Evolutionary conservation across 169 alveolate species (phyloP).

Genomic region (Babesia sp.): DNA sequence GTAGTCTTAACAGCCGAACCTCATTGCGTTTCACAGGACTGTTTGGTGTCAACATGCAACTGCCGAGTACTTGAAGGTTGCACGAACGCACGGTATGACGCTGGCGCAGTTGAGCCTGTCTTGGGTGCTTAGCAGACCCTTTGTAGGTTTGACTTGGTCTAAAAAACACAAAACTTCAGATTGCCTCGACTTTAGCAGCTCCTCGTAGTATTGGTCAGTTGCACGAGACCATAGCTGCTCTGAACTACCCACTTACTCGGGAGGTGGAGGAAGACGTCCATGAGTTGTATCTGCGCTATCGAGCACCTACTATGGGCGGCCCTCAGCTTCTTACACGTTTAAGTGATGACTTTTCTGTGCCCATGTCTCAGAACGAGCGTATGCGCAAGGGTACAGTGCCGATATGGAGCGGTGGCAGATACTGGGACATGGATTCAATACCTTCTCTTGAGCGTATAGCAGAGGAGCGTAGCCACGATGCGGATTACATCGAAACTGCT

Average conservation of each 20-base stretch:
- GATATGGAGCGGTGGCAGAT: slow-evolving; percentile 85
- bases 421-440: slow-evolving; percentile 76
- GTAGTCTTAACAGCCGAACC: background rate
- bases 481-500: slow-evolving; percentile 9
- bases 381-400: slow-evolving; percentile 76
- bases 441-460: slow-evolving; percentile 59
- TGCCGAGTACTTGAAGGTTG: slow-evolving; percentile 79
- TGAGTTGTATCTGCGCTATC: slow-evolving; percentile 77
- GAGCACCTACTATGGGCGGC: slow-evolving; percentile 87
- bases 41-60: slow-evolving; percentile 84
- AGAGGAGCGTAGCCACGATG: slow-evolving; percentile 14
- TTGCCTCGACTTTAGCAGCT: slow-evolving; percentile 76
- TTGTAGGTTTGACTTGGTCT: slow-evolving; percentile 51
- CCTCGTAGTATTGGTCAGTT: slow-evolving; percentile 84
- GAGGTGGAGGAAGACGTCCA: slow-evolving; percentile 74
- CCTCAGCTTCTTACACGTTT: slow-evolving; percentile 75
- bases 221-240: slow-evolving; percentile 75
- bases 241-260: slow-evolving; percentile 76
- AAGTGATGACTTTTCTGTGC: slow-evolving; percentile 67
- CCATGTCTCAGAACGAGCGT: slow-evolving; percentile 77
- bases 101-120: slow-evolving; percentile 76
- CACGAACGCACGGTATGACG: slow-evolving; percentile 79
- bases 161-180: slow-evolving; percentile 18
- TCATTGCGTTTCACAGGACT: slow-evolving; percentile 43
- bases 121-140: slow-evolving; percentile 79